A percentile compares a stretch with the other conserved stretches of the same genome.
These are phyloP conservation scores for Penicillium paneum DNA, from an alignment of 2,329 filamentous ascomycete genomes.

Conservation along the genomic window DNA sequence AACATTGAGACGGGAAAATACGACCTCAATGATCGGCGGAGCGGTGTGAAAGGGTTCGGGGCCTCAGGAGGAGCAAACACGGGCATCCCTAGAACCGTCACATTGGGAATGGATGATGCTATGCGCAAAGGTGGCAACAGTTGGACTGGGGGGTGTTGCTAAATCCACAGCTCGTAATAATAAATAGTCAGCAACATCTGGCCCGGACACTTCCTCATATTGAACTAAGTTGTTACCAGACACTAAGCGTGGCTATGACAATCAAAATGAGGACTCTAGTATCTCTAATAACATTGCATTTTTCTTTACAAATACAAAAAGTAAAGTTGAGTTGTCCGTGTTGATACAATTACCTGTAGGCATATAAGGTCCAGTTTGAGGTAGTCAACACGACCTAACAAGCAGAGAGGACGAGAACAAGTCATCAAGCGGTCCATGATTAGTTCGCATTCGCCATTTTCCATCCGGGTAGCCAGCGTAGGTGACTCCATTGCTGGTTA, in stretches of 20 bases:
- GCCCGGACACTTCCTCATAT: background rate
- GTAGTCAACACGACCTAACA: background rate
- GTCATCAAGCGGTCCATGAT: slow-evolving; percentile 6
- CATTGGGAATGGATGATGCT: slow-evolving; percentile 48
- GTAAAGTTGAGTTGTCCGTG: background rate
- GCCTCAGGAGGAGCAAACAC: slow-evolving; percentile 38
- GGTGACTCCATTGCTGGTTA: slow-evolving; percentile 79
- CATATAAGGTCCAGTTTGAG: background rate
- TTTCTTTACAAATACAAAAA: background rate
- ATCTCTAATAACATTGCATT: background rate
- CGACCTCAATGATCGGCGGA: slow-evolving; percentile 87
- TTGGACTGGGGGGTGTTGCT: slow-evolving; percentile 40
- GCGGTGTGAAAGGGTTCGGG: slow-evolving; percentile 73
- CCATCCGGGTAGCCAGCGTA: slow-evolving; percentile 93
- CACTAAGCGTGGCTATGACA: background rate
- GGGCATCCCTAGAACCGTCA: slow-evolving; percentile 41
- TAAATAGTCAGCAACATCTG: background rate
- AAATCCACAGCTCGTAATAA: slow-evolving; percentile 8
- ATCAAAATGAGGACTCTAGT: background rate
- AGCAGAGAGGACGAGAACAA: background rate
- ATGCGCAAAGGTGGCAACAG: slow-evolving; percentile 42
- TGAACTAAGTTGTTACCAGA: background rate
- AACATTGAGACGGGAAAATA: slow-evolving; percentile 96
- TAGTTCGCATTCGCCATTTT: slow-evolving; percentile 73
- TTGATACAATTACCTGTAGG: slow-evolving; percentile 1